phyloP scores from a whole-genome alignment of 192 early-diverging fungal genomes.

The Gigaspora rosea region DNA sequence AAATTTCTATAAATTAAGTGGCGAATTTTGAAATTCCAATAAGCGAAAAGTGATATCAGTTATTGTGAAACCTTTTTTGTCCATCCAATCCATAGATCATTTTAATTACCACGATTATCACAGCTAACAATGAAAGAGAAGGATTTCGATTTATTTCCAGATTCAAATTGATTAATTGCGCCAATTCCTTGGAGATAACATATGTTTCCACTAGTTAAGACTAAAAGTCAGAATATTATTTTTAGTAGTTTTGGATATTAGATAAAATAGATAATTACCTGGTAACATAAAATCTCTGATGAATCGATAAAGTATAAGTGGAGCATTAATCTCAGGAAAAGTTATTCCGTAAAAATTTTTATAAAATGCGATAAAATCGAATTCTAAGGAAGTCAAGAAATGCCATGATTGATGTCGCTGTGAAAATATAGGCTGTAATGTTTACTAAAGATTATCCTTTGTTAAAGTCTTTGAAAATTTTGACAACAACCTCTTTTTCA shows the following conservation, averaged over 20 bases:
- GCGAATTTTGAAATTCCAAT: neutral
- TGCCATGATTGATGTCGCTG: neutral
- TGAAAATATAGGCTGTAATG: neutral
- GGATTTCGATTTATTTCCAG: neutral
- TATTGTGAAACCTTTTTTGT: neutral
- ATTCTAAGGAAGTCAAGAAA: neutral
- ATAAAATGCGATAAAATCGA: constrained; percentile 9
- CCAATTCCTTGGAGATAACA: constrained; percentile 7
- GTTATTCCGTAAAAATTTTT: constrained; percentile 15
- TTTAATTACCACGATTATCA: constrained; percentile 20
- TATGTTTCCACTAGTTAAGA: constrained; percentile 22
- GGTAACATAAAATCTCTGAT: constrained; percentile 29
- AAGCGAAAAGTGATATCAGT: neutral
- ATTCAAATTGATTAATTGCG: constrained; percentile 3
- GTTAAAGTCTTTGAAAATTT: neutral
- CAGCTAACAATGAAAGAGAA: neutral
- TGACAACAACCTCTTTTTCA: neutral
- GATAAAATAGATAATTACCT: neutral
- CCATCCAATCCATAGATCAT: constrained; percentile 29
- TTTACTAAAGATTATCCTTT: neutral
- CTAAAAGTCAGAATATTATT: neutral
- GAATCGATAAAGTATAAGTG: constrained; percentile 30
- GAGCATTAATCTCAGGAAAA: constrained; percentile 29
- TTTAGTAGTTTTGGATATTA: neutral
- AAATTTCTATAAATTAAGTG: neutral